Evolutionary conservation across 768 basidiomycete species (phyloP), one percentile per base, ranked within the genome.

Genomic region (Amanita polypyramis): DNA sequence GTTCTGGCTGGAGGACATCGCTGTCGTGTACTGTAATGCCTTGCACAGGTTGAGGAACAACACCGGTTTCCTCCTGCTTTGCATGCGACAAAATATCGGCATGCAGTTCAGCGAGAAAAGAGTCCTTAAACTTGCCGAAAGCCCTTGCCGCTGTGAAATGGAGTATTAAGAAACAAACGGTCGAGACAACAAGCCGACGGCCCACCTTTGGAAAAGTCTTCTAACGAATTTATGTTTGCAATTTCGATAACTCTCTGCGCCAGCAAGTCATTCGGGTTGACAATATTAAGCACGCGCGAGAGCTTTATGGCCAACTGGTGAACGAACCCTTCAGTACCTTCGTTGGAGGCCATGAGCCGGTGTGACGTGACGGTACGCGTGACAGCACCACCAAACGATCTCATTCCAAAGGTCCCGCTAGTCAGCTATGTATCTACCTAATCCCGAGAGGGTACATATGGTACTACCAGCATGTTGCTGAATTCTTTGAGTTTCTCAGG

Each of bases 401-500:
- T n/a, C n/a, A n/a, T n/a, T n/a, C n/a, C n/a, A n/a, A n/a, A n/a
- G n/a, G n/a, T n/a, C n/a, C n/a, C n/a, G n/a, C n/a, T n/a, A n/a
- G n/a, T n/a, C n/a, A n/a, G n/a, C n/a, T n/a, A n/a, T n/a, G 8
- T 25, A 15, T 45, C 15, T 44, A 35, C 19, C 44, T 41, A 49
- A n/a, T 49, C 40, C 17, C 42, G 12, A 12, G 70, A 66, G 40
- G 89, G 80, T 2, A 70, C 68, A 61, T 85, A 93, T 3, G 91
- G 88, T 56, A 80, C 74, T 37, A 93, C 80, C 15, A 95, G 76
- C 88, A 94, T 90, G 68, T 82, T 79, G 65, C 89, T 92, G 61
- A 97, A 97, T 61, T 89, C 83, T 58, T 83, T 81, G 51, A 99
- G 77, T 69, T 89, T 94, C 65, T 92, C 85, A 0, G 91, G 89